Evolutionary conservation across 2,329 filamentous ascomycete species (phyloP).

Genomic region (Trichophyton equinum): DNA sequence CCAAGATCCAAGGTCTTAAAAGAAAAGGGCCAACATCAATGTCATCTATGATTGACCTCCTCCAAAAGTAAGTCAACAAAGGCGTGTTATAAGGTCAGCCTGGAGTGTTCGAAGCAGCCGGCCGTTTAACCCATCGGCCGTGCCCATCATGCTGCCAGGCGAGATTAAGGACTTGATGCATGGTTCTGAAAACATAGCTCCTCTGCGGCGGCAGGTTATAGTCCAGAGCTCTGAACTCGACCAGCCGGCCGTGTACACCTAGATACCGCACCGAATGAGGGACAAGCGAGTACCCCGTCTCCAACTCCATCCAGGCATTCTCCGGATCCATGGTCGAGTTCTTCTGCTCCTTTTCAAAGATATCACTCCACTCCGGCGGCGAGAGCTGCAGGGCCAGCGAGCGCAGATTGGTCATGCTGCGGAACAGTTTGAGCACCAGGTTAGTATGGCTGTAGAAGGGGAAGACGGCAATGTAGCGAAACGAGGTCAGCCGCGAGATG

Average conservation of each 20-base stretch:
- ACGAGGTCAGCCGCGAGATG: slow-evolving; percentile 33
- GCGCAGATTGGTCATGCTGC: slow-evolving; percentile 39
- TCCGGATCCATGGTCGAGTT: slow-evolving; percentile 29
- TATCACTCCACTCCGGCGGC: slow-evolving; percentile 26
- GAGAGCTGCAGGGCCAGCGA: slow-evolving; percentile 44
- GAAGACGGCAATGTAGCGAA: slow-evolving; percentile 54
- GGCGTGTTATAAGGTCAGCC: not conserved
- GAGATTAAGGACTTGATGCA: slow-evolving; percentile 17
- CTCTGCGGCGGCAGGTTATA: slow-evolving; percentile 22
- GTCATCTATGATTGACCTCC: not conserved
- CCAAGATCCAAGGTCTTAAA: too few relatives aligned
- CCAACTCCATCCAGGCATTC: slow-evolving; percentile 43
- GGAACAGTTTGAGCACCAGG: slow-evolving; percentile 32
- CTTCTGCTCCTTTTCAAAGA: slow-evolving; percentile 28
- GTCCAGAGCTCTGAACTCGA: slow-evolving; percentile 22
- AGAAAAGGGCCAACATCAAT: not conserved
- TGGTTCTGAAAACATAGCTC: slow-evolving; percentile 17
- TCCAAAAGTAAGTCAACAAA: too few relatives aligned
- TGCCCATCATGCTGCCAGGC: slow-evolving; percentile 23
- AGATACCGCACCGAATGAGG: slow-evolving; percentile 24
- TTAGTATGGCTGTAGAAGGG: slow-evolving; percentile 52
- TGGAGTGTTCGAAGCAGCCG: not conserved
- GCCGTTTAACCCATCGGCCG: slow-evolving; percentile 19
- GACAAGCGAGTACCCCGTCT: slow-evolving; percentile 39
- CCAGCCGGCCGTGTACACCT: slow-evolving; percentile 13